Conservation (phyloP, 805 yeast genomes). For the Ogataea ramenticola region DNA sequence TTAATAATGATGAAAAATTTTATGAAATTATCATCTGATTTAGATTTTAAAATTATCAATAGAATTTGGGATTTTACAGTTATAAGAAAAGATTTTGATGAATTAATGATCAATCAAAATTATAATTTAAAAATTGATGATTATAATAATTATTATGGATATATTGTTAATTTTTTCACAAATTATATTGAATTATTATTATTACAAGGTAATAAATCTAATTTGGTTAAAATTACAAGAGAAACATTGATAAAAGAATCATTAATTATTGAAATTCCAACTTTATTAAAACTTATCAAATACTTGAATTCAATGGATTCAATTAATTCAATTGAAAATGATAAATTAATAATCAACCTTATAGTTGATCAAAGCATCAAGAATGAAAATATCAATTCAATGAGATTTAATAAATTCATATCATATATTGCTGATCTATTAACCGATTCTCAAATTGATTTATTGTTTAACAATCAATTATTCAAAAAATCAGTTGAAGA, state of each 20-base stretch:
- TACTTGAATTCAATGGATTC: slow-evolving; percentile 12
- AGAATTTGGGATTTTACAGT: slow-evolving; percentile 26
- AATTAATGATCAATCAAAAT: background rate
- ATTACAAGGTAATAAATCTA: slow-evolving; percentile 14
- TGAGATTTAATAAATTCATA: slow-evolving; percentile 21
- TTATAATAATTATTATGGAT: slow-evolving; percentile 8
- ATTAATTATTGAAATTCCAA: slow-evolving; percentile 15
- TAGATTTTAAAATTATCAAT: slow-evolving; percentile 15
- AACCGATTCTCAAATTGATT: slow-evolving; percentile 10
- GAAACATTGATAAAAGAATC: slow-evolving; percentile 23
- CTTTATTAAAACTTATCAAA: slow-evolving; percentile 16
- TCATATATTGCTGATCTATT: slow-evolving; percentile 23
- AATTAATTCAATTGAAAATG: slow-evolving; percentile 4
- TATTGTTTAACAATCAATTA: slow-evolving; percentile 15
- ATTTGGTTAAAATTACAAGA: slow-evolving; percentile 20
- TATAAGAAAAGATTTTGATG: slow-evolving; percentile 26
- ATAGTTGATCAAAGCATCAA: slow-evolving; percentile 26
- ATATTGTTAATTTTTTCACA: slow-evolving; percentile 13
- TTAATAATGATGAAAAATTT: slow-evolving; percentile 15
- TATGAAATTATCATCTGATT: slow-evolving; percentile 11
- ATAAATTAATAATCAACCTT: slow-evolving; percentile 16
- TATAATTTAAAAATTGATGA: background rate
- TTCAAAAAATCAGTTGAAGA: slow-evolving; percentile 25
- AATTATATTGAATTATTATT: slow-evolving; percentile 15
- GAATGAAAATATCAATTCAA: slow-evolving; percentile 4